Conservation (phyloP, 805 yeast genomes). For the Starmerella bacillaris region DNA sequence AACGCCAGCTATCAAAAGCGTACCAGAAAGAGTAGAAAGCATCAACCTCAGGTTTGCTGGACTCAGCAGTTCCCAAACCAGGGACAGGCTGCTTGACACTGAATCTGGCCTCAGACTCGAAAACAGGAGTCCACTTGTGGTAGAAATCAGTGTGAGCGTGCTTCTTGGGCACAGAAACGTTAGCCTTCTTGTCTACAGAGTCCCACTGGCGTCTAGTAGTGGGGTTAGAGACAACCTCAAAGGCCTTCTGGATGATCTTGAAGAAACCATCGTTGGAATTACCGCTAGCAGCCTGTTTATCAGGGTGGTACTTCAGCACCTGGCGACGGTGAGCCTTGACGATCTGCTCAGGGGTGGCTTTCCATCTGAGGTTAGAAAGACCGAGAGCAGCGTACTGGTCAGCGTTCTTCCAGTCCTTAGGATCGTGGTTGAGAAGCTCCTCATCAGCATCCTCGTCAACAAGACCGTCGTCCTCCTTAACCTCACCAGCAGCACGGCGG, state of each 20-base stretch:
- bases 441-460: conserved; percentile 51
- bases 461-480: conserved; percentile 26
- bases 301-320: conserved; percentile 95
- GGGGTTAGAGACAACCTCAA: conserved; percentile 74
- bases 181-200: conserved; percentile 81
- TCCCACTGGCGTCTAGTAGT: conserved; percentile 81
- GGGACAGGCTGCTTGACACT: conserved; percentile 86
- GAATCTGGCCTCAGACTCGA: conserved; percentile 78
- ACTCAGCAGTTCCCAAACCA: conserved; percentile 44
- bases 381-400: conserved; percentile 95
- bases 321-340: conserved; percentile 94
- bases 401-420: conserved; percentile 95
- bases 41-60: conserved; percentile 68
- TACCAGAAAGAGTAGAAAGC: conserved; percentile 82
- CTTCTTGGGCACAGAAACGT: conserved; percentile 59
- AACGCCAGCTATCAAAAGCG: conserved; percentile 93
- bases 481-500: conserved; percentile 56
- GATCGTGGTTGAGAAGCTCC: conserved; percentile 70
- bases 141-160: conserved; percentile 59
- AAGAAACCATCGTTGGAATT: conserved; percentile 87
- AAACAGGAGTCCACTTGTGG: conserved; percentile 84
- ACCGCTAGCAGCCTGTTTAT: conserved; percentile 85
- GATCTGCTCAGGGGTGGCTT: conserved; percentile 80
- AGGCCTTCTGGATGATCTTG: conserved; percentile 94
- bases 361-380: conserved; percentile 73